Evolutionary conservation across 345 rosid species (phyloP).

Genomic region (Populus pruinosa): DNA sequence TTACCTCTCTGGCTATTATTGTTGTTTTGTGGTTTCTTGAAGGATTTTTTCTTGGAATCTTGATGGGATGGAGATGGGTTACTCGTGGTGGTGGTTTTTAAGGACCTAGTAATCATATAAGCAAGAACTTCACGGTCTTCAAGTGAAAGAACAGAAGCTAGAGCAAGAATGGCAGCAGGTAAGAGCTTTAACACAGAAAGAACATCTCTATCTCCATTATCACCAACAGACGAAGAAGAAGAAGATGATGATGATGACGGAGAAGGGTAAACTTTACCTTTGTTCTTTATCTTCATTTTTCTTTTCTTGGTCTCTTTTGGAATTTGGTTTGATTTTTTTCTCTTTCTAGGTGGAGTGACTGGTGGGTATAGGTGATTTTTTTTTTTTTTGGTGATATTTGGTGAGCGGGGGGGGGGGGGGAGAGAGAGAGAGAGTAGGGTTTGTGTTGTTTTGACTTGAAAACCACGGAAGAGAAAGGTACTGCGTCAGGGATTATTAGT

Average conservation of each 20-base stretch:
- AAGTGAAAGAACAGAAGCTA: constrained; percentile 58
- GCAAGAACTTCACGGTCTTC: constrained; percentile 88
- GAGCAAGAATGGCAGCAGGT: constrained; percentile 66
- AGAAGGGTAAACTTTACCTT: constrained; percentile 83
- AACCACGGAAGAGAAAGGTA: neutral
- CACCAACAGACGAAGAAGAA: constrained; percentile 6
- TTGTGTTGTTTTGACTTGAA: constrained; percentile 10
- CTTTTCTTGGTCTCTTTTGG: neutral
- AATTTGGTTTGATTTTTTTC: neutral
- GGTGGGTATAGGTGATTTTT: neutral
- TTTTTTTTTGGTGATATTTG: neutral
- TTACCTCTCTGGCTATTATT: neutral
- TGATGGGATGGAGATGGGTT: constrained; percentile 10
- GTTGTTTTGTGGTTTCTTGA: constrained; percentile 27
- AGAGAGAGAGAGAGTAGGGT: neutral
- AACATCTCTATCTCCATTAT: constrained; percentile 13
- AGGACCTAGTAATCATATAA: constrained; percentile 69
- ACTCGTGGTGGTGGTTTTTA: constrained; percentile 38
- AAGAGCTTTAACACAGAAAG: constrained; percentile 59
- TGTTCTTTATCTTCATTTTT: constrained; percentile 70
- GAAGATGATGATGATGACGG: constrained; percentile 32
- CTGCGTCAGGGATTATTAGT: neutral
- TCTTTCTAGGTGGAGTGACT: neutral
- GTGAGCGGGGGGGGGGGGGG: neutral
- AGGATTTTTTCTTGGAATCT: constrained; percentile 31